Evolutionary conservation across 225 moss, liverwort and hornwort genomes (phyloP).

Genomic region (Neckera pumila): DNA sequence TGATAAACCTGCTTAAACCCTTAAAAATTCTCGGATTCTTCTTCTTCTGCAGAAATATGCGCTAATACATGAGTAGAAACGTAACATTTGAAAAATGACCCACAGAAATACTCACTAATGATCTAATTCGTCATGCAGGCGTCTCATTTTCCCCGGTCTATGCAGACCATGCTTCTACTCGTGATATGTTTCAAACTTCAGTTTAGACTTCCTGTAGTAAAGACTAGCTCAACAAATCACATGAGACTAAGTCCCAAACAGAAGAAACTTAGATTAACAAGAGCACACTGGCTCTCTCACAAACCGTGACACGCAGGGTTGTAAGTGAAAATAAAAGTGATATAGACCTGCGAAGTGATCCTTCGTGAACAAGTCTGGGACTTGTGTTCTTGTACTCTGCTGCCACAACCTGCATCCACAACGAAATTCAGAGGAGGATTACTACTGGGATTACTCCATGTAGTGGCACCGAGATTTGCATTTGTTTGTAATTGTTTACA

Average conservation of each 20-base stretch:
- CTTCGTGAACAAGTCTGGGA: constrained; percentile 22
- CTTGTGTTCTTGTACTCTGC: constrained; percentile 13
- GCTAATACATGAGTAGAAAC: background rate
- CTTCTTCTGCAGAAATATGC: background rate
- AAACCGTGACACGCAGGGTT: too few species aligned
- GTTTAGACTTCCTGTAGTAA: background rate
- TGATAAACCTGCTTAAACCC: background rate
- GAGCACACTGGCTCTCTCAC: background rate
- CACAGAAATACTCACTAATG: background rate
- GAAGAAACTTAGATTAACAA: background rate
- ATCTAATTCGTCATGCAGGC: background rate
- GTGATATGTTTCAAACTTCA: background rate
- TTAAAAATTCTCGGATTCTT: background rate
- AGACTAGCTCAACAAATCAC: background rate
- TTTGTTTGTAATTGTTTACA: background rate
- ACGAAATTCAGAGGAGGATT: background rate
- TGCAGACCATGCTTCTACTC: background rate
- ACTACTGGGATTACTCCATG: background rate
- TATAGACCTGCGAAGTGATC: constrained; percentile 29
- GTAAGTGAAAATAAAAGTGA: background rate
- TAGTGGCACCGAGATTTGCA: background rate
- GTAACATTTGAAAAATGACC: background rate
- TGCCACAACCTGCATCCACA: constrained; percentile 25
- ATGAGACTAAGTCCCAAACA: background rate
- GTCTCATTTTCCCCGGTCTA: background rate